These are phyloP conservation scores for Plasmodium cynomolgi DNA, from an alignment of 169 alveolate genomes.

Conservation along the genomic window DNA sequence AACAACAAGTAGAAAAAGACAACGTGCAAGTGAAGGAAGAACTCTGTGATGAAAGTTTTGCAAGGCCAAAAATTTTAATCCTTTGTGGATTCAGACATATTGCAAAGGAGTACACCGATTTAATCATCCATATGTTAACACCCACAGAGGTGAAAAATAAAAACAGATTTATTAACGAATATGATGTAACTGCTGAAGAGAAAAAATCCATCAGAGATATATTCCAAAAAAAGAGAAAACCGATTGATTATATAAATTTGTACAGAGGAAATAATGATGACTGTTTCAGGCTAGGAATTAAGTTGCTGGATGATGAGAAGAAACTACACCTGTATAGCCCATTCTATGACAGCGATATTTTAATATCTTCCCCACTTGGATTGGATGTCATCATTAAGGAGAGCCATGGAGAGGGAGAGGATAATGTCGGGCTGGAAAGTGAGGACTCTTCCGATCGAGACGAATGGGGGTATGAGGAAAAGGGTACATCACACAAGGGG, in stretches of 20 bases:
- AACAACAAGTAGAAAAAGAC: slow-evolving; percentile 29
- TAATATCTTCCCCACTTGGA: slow-evolving; percentile 93
- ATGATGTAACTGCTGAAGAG: slow-evolving; percentile 79
- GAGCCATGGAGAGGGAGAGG: slow-evolving; percentile 19
- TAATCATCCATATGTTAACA: slow-evolving; percentile 52
- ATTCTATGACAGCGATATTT: slow-evolving; percentile 87
- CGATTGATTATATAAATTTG: slow-evolving; percentile 79
- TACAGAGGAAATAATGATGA: slow-evolving; percentile 89
- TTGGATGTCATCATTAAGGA: slow-evolving; percentile 81
- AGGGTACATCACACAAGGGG: background rate
- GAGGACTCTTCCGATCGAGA: slow-evolving; percentile 25
- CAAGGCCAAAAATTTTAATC: slow-evolving; percentile 77
- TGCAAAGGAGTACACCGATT: slow-evolving; percentile 75
- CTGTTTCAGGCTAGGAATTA: slow-evolving; percentile 89
- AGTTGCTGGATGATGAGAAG: slow-evolving; percentile 80
- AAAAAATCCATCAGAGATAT: slow-evolving; percentile 69
- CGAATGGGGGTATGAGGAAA: background rate
- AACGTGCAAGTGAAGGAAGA: slow-evolving; percentile 50
- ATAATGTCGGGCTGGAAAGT: background rate
- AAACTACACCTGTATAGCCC: slow-evolving; percentile 86
- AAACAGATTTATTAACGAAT: slow-evolving; percentile 81
- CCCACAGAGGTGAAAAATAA: slow-evolving; percentile 73
- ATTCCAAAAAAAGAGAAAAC: slow-evolving; percentile 76
- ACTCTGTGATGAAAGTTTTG: slow-evolving; percentile 78
- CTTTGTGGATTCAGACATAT: slow-evolving; percentile 76